Evolutionary conservation across 106 monocot genomes (phyloP), one percentile per base, ranked within the genome.

Genomic region (Vanilla planifolia): DNA sequence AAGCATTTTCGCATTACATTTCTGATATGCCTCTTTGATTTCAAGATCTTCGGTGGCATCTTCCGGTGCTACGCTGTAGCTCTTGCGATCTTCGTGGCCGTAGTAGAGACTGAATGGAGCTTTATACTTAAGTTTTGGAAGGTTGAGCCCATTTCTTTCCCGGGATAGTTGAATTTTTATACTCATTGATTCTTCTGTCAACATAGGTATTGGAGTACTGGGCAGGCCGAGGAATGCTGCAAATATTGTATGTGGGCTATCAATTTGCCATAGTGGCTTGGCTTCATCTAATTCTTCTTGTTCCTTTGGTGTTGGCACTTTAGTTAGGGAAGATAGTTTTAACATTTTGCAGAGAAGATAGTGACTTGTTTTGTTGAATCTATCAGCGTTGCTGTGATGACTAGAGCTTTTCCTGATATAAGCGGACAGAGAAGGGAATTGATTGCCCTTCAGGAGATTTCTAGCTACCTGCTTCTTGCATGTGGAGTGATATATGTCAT

Each of bases 41-140:
- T 29, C 34, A 9, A 98, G 98, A 72, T 99, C 8, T 88, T 92
- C 55, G 98, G 80, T 2, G 98, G 98, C 39, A 75, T 99, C 15
- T 99, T 99, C 59, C 76, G 98, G n/a, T 99, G 98, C 77, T 99
- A 99, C 65, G 98, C 88, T 0, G 82, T 85, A 22, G 73, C 59
- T 19, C 48, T 99, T 66, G 77, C 92, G 15, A 50, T 82, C n/a
- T 88, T 99, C 36, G 92, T 99, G 32, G 79, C 72, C 7, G 67
- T 83, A 1, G 72, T 60, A 1, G 98, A 99, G 85, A 92, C 88
- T 16, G 92, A 92, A 28, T 99, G 98, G 98, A 33, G 68, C 28
- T 80, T 80, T 28, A 73, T 99, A 17, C 64, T 78, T 42, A 92
- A 80, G 55, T 82, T 85, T 52, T 85, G 60, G 33, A 79, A 51